These are phyloP conservation scores for Cercospora zeina DNA, from an alignment of 2,329 filamentous ascomycete species.

Conservation along the genomic window DNA sequence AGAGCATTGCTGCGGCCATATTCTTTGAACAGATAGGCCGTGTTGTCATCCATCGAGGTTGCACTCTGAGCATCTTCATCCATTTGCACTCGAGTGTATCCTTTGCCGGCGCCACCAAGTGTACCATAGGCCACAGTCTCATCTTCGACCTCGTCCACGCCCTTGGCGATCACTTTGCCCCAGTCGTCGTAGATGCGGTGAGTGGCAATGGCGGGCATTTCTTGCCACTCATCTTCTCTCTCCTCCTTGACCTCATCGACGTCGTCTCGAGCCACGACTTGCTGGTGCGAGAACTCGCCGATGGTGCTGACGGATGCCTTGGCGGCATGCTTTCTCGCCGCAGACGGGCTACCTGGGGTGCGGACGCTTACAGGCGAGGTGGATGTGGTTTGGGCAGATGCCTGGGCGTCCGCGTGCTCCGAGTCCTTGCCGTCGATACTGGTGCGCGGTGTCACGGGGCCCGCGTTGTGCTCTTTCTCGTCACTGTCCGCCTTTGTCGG, in stretches of 20 bases:
- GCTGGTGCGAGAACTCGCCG: constrained; percentile 92
- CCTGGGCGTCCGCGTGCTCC: constrained; percentile 2
- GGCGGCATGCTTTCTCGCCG: constrained; percentile 22
- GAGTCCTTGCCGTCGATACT: constrained; percentile 9
- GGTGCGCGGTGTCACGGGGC: constrained; percentile 10
- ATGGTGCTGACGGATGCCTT: constrained; percentile 39
- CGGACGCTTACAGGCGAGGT: constrained; percentile 3
- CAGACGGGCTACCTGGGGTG: constrained; percentile 18
- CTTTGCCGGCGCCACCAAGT: constrained; percentile 86
- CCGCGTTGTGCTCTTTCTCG: constrained; percentile 2
- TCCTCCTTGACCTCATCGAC: constrained; percentile 50
- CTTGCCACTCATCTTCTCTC: constrained; percentile 77
- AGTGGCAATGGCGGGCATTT: constrained; percentile 88
- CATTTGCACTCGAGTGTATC: constrained; percentile 90
- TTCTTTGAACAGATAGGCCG: constrained; percentile 90
- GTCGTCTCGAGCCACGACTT: constrained; percentile 57
- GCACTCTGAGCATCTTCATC: constrained; percentile 93
- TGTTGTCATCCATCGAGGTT: constrained; percentile 97
- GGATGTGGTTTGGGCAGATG: constrained; percentile 7
- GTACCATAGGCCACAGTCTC: constrained; percentile 71
- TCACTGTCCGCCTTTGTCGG: neutral
- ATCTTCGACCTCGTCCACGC: constrained; percentile 68
- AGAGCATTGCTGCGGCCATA: constrained; percentile 58
- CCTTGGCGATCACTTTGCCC: constrained; percentile 79
- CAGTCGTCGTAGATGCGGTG: constrained; percentile 97